These are phyloP conservation scores for Pachysandra terminalis DNA, from an alignment of 164 flowering plant genomes.

Conservation along the genomic window DNA sequence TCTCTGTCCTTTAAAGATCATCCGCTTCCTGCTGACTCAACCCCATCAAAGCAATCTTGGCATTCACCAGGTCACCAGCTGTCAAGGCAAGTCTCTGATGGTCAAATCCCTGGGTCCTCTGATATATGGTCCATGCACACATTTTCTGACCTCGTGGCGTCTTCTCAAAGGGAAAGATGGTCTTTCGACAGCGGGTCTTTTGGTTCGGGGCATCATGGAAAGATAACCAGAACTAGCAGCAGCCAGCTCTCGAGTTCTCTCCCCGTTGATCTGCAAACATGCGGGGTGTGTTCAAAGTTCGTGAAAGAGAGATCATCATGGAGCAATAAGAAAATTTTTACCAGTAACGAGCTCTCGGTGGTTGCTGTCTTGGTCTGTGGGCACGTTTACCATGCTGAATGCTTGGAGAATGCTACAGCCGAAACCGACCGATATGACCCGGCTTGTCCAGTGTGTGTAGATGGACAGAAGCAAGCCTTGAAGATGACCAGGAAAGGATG, in stretches of 20 bases:
- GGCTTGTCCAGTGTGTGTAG: conserved; percentile 66
- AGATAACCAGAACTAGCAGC: conserved; percentile 54
- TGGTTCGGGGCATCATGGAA: conserved; percentile 37
- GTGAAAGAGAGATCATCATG: conserved; percentile 59
- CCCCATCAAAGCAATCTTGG: conserved; percentile 53
- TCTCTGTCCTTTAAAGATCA: conserved; percentile 32
- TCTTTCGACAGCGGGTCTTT: conserved; percentile 80
- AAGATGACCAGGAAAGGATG: conserved; percentile 49
- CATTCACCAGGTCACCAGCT: conserved; percentile 62
- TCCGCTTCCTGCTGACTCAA: conserved; percentile 32
- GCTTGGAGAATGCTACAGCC: conserved; percentile 69
- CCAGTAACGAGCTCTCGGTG: conserved; percentile 49
- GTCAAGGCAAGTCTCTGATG: conserved; percentile 60
- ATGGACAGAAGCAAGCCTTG: conserved; percentile 54
- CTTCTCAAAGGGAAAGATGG: conserved; percentile 79
- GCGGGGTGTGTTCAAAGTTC: conserved; percentile 72
- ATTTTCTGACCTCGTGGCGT: conserved; percentile 77
- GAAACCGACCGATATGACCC: conserved; percentile 72
- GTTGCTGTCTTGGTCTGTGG: conserved; percentile 82
- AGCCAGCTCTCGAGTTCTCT: conserved; percentile 49
- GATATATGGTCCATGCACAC: conserved; percentile 89
- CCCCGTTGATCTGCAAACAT: conserved; percentile 55
- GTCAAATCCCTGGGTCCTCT: conserved; percentile 54
- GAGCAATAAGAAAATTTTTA: conserved; percentile 42
- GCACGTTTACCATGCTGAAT: conserved; percentile 88